Percentiles rank a stretch among this genome's conserved stretches.
Conservation (phyloP, 768 basidiomycete genomes). For the Calocybe cyanea region DNA sequence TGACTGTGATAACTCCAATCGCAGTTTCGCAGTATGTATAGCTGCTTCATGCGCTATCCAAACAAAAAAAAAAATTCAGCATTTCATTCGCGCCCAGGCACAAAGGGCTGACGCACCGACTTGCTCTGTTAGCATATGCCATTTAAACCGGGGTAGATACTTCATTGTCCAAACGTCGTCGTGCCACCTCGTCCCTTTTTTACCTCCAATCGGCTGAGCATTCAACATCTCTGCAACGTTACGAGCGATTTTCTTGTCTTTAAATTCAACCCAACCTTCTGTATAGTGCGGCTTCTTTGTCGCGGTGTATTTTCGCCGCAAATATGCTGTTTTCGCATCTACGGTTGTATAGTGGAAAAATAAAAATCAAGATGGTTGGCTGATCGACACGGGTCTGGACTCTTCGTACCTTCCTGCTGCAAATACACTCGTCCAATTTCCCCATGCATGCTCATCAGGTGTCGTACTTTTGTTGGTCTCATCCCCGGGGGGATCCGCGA, state of each 20-base stretch:
- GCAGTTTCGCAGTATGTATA: slow-evolving; percentile 82
- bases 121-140: slow-evolving; percentile 98
- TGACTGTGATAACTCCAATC: slow-evolving; percentile 87
- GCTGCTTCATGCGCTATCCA: slow-evolving; percentile 86
- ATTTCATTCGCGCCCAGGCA: no score
- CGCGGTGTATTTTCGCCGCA: slow-evolving; percentile 74
- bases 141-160: slow-evolving; percentile 95
- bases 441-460: slow-evolving; percentile 87
- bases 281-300: slow-evolving; percentile 87
- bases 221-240: slow-evolving; percentile 94
- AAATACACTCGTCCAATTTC: slow-evolving; percentile 91
- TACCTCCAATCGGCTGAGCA: slow-evolving; percentile 91
- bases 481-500: slow-evolving; percentile 97
- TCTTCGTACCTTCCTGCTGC: slow-evolving; percentile 76
- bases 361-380: not conserved
- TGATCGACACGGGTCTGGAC: not conserved
- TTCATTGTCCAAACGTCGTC: slow-evolving; percentile 99
- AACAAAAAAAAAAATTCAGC: not conserved
- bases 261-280: slow-evolving; percentile 99
- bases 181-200: slow-evolving; percentile 85
- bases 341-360: slow-evolving; percentile 1
- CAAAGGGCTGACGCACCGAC: slow-evolving; percentile 70
- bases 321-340: slow-evolving; percentile 88
- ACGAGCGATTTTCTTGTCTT: slow-evolving; percentile 87
- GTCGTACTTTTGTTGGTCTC: slow-evolving; percentile 93